Evolutionary conservation across 1,139 yeast species (phyloP).

Genomic region (Pichia kudriavzevii): DNA sequence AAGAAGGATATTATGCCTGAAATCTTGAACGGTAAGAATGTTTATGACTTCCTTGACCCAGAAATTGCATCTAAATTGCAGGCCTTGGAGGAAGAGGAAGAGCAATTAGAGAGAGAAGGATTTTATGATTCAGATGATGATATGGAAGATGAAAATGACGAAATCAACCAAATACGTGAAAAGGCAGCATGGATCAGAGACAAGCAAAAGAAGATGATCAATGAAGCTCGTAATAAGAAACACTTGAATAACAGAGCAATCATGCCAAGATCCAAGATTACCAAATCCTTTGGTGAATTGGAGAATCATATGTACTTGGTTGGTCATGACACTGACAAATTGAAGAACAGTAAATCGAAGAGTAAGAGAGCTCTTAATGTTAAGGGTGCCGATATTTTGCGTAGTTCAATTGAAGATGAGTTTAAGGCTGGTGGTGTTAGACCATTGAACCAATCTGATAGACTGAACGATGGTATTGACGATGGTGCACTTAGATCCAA

Average conservation of each 20-base stretch:
- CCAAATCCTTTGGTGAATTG: slow-evolving; percentile 71
- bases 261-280: slow-evolving; percentile 85
- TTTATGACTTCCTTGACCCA: slow-evolving; percentile 93
- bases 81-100: slow-evolving; percentile 96
- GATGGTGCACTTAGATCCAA: slow-evolving; percentile 77
- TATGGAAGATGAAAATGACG: slow-evolving; percentile 49
- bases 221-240: slow-evolving; percentile 82
- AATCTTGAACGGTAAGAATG: slow-evolving; percentile 90
- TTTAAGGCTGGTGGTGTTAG: slow-evolving; percentile 30
- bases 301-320: slow-evolving; percentile 82
- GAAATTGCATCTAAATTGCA: slow-evolving; percentile 89
- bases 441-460: slow-evolving; percentile 61
- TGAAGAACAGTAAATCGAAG: slow-evolving; percentile 34
- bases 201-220: slow-evolving; percentile 88
- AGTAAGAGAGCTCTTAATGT: slow-evolving; percentile 32
- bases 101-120: slow-evolving; percentile 85
- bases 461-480: slow-evolving; percentile 79
- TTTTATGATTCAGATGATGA: slow-evolving; percentile 90
- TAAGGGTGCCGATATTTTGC: slow-evolving; percentile 73
- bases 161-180: slow-evolving; percentile 63
- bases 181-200: slow-evolving; percentile 95
- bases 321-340: slow-evolving; percentile 76
- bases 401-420: slow-evolving; percentile 23
- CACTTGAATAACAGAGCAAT: slow-evolving; percentile 80
- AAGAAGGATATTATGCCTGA: slow-evolving; percentile 97